These are phyloP conservation scores for Myxozyma lipomycoides DNA, from an alignment of 805 yeast species.

Conservation along the genomic window DNA sequence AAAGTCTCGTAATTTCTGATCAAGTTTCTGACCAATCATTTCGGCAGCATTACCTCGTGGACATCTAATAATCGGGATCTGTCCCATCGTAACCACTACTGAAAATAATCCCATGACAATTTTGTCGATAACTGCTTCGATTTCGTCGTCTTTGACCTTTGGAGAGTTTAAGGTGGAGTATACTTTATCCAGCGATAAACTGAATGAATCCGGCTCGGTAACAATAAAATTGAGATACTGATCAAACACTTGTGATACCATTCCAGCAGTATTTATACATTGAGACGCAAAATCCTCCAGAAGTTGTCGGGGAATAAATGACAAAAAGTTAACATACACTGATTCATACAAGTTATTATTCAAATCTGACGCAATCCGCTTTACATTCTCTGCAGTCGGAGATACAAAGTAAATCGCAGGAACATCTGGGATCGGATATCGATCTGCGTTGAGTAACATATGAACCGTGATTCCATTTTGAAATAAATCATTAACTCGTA, in stretches of 20 bases:
- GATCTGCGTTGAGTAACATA: constrained; percentile 59
- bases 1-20: constrained; percentile 77
- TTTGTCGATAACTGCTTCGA: constrained; percentile 60
- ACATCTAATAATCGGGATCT: constrained; percentile 85
- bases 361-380: constrained; percentile 61
- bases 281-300: constrained; percentile 82
- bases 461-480: constrained; percentile 89
- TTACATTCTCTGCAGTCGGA: constrained; percentile 76
- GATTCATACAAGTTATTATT: constrained; percentile 70
- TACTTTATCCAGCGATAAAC: constrained; percentile 62
- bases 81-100: constrained; percentile 45
- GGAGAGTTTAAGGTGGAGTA: constrained; percentile 71
- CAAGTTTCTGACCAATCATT: constrained; percentile 81
- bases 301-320: constrained; percentile 68
- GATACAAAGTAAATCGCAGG: constrained; percentile 90
- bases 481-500: constrained; percentile 85
- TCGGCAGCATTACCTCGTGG: constrained; percentile 95
- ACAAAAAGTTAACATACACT: constrained; percentile 80
- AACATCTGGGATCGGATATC: constrained; percentile 89
- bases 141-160: constrained; percentile 65
- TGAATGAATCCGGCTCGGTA: constrained; percentile 86
- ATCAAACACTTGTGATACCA: constrained; percentile 85
- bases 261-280: constrained; percentile 60
- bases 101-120: constrained; percentile 81
- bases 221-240: constrained; percentile 90